A percentile compares a stretch with the other conserved stretches of the same genome.
Evolutionary conservation across 2,329 filamentous ascomycete species (phyloP).

Genomic region (Nemania diffusa): DNA sequence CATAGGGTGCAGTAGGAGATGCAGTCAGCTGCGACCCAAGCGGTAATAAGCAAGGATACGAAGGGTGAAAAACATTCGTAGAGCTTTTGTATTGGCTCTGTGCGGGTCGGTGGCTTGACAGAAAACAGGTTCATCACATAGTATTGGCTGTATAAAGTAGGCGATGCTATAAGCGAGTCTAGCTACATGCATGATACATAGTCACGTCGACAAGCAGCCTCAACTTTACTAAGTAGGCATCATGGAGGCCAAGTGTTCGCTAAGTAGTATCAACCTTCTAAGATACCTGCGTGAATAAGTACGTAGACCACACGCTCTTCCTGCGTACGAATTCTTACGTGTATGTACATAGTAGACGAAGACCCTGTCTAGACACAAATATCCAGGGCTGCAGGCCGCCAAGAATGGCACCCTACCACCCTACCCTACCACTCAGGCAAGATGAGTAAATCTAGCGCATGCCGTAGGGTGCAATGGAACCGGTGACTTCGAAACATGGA

Average conservation of each 20-base stretch:
- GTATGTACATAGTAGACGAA: no score
- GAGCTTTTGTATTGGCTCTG: not conserved
- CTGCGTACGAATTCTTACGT: no score
- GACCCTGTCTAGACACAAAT: no score
- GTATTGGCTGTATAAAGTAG: not conserved
- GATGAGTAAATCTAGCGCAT: not conserved
- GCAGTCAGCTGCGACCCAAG: not conserved
- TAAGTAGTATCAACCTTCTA: no score
- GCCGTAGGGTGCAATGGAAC: no score
- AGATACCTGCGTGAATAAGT: no score
- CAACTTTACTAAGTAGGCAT: not conserved
- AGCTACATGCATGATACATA: not conserved
- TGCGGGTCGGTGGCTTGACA: not conserved
- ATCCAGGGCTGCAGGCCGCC: not conserved
- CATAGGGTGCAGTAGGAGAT: constrained; percentile 8
- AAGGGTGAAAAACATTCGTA: not conserved
- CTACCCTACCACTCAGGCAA: not conserved
- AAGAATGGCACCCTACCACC: constrained; percentile 5
- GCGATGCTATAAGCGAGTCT: not conserved
- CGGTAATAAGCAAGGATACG: not conserved
- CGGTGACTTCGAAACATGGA: no score
- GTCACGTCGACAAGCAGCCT: not conserved
- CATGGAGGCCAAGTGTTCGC: not conserved
- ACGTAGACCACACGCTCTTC: no score
- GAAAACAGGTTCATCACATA: not conserved